These are phyloP conservation scores for Phialocephala subalpina DNA, from an alignment of 2,329 filamentous ascomycete genomes.

Conservation along the genomic window DNA sequence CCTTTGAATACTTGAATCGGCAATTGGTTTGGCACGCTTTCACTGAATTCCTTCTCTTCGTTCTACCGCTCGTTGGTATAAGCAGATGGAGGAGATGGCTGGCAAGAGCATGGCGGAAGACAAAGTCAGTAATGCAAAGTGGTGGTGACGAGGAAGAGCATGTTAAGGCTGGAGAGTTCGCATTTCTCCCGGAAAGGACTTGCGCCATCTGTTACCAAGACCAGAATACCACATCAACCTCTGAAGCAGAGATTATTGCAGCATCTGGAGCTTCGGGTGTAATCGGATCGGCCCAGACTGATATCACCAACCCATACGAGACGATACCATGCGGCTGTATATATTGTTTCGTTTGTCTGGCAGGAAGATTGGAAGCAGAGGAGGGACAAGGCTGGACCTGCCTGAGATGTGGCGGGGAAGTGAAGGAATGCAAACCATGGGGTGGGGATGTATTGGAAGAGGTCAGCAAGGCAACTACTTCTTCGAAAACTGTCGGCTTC, in stretches of 20 bases:
- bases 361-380: conserved; percentile 86
- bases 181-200: conserved; percentile 89
- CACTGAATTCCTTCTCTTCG: conserved; percentile 96
- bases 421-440: conserved; percentile 91
- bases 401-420: conserved; percentile 82
- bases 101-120: conserved; percentile 84
- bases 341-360: conserved; percentile 97
- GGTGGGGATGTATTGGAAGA: conserved; percentile 82
- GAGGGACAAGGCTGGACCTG: conserved; percentile 96
- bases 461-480: conserved; percentile 45
- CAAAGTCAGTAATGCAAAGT: conserved; percentile 69
- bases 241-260: conserved; percentile 79
- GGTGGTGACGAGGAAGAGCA: conserved; percentile 57
- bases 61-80: conserved; percentile 96
- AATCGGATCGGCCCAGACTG: conserved; percentile 86
- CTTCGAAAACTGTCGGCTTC: conserved; percentile 68
- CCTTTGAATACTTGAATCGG: conserved; percentile 96
- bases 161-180: conserved; percentile 74
- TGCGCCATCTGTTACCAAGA: conserved; percentile 98
- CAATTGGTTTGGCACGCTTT: conserved; percentile 99
- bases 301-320: conserved; percentile 96
- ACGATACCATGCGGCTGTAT: conserved; percentile 87
- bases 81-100: conserved; percentile 92
- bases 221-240: conserved; percentile 76
- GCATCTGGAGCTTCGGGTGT: conserved; percentile 74